Evolutionary conservation across 1,284 basidiomycete species (phyloP).

Genomic region (Cryptococcus maquisensis): DNA sequence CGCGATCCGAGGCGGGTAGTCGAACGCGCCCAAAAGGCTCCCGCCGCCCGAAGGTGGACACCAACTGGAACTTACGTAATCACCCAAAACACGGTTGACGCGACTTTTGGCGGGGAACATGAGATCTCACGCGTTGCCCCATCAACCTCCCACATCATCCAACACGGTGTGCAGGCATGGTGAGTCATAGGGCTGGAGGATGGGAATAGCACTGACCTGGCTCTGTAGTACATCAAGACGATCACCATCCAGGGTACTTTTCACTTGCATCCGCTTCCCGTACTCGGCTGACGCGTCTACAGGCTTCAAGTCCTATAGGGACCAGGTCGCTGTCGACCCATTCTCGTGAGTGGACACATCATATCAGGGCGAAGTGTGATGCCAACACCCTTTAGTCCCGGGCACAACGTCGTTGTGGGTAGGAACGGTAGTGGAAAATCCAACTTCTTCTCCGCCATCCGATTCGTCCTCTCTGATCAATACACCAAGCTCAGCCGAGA

Average conservation of each 20-base stretch:
- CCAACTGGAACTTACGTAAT: not conserved
- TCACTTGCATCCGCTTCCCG: conserved; percentile 11
- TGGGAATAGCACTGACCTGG: conserved; percentile 19
- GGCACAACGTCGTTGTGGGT: conserved; percentile 90
- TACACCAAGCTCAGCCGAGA: conserved; percentile 94
- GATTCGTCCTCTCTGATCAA: conserved; percentile 95
- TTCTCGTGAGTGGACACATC: conserved; percentile 46
- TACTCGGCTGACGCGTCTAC: conserved; percentile 12
- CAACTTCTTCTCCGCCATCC: conserved; percentile 94
- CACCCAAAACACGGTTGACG: not conserved
- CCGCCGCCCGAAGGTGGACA: too few relatives aligned
- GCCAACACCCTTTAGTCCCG: conserved; percentile 58
- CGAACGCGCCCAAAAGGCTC: too few relatives aligned
- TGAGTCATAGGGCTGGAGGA: not conserved
- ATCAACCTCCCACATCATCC: not conserved
- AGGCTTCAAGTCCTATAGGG: conserved; percentile 89
- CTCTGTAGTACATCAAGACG: conserved; percentile 74
- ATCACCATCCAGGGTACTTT: conserved; percentile 73
- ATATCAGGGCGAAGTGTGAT: not conserved
- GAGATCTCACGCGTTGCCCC: not conserved
- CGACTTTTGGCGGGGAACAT: conserved; percentile 1
- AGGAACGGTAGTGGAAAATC: conserved; percentile 94
- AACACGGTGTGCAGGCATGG: not conserved
- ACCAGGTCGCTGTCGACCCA: conserved; percentile 56
- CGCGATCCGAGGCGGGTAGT: too few relatives aligned